Evolutionary conservation across 495 filamentous ascomycete genomes (phyloP).

Genomic region (Oleoguttula mirabilis): DNA sequence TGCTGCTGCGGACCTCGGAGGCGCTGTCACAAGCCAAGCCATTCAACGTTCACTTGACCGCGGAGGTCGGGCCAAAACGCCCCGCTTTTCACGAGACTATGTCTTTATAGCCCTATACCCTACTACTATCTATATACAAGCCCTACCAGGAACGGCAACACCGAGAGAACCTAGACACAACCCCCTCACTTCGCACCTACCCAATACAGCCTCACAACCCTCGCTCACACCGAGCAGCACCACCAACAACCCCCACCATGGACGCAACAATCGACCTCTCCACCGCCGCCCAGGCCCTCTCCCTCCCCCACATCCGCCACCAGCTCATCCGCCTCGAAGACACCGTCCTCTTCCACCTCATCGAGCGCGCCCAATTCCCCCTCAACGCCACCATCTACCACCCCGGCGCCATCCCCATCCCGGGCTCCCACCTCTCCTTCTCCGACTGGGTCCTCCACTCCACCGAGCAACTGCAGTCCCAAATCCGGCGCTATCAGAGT

Average conservation of each 20-base stretch:
- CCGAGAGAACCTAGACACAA: too few species aligned
- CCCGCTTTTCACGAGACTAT: too few species aligned
- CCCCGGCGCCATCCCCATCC: conserved; percentile 68
- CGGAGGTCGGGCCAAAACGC: too few species aligned
- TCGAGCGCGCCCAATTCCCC: conserved; percentile 96
- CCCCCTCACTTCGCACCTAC: neutral
- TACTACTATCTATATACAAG: neutral
- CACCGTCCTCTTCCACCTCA: conserved; percentile 96
- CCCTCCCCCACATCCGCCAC: conserved; percentile 85
- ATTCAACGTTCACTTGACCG: too few species aligned
- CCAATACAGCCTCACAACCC: neutral
- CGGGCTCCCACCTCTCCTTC: conserved; percentile 60
- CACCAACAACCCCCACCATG: conserved; percentile 41
- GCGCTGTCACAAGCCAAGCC: too few species aligned
- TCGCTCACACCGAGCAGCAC: neutral
- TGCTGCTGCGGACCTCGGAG: too few species aligned
- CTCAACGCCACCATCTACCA: conserved; percentile 79
- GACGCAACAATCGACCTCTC: conserved; percentile 81
- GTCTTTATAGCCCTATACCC: too few species aligned
- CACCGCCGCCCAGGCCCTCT: conserved; percentile 70
- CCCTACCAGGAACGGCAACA: neutral
- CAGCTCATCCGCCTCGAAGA: conserved; percentile 95
- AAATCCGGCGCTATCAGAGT: conserved; percentile 86
- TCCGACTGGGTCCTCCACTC: conserved; percentile 87
- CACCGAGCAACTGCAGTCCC: conserved; percentile 84